Base-by-base conservation (phyloP, 2,329 filamentous ascomycete species). In the Daldinia eschscholtzii region DNA sequence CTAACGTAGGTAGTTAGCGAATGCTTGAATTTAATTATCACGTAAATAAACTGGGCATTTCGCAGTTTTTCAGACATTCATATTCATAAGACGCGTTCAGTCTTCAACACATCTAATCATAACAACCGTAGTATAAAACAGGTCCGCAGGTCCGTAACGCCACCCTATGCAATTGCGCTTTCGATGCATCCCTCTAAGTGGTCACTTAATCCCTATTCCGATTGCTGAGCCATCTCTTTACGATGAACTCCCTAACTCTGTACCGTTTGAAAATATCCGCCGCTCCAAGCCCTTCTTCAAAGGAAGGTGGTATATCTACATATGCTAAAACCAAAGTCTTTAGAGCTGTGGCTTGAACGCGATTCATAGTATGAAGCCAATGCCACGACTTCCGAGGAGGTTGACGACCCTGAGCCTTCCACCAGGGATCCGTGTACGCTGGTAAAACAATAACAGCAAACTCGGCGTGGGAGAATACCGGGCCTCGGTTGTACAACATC, bases 381-480 rank as follows among this genome's bases (percentile, higher is more conserved):
- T 91, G 88, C 93, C 93, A 97, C 13, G 87, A 85, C 75, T 83
- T 85, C 50, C 78, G 78, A 42, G 84, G 82, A 57, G 83, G 75
- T 57, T 82, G 77, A 48, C 87, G 86, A 3, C 86, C 86, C 53
- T 86, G 80, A 0, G 84, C 81, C 70, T 86, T 85, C 94, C 94
- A 98, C 76, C 91, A 89, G 0, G 87, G 77, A 76, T 96, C 84
- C 0, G 86, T 90, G 77, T 97, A 98, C 0, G 93, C 91, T 0
- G 96, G 95, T 3, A 98, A 78, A 44, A 99, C 89, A 26, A 95
- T 85, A 48, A 98, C 82, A 0, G 93, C 94, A 77, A 98, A 99
- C 77, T 98, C 94, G 23, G 96, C 96, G 77, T 99, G 96, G 23
- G 93, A 90, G 79, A 99, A 98, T 0, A 96, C 95, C 0, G 96